Conservation (phyloP, 2,329 filamentous ascomycete genomes). For the Knoxdaviesia proteae region DNA sequence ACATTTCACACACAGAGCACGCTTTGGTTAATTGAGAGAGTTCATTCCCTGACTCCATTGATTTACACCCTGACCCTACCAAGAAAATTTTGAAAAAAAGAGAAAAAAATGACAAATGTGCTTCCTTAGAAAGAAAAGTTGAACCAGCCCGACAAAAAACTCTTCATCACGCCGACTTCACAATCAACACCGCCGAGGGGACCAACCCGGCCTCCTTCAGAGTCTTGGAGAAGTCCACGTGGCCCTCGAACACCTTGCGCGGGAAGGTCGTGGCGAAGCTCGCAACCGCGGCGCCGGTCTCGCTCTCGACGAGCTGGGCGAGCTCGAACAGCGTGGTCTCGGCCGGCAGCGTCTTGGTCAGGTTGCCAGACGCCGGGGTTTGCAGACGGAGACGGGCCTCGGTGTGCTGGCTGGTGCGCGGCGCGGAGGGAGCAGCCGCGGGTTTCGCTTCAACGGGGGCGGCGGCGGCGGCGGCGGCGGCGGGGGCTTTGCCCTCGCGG, state of each 20-base stretch:
- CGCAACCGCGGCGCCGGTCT: conserved; percentile 48
- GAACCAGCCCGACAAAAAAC: neutral
- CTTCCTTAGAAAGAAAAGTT: too few species aligned
- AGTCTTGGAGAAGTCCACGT: conserved; percentile 66
- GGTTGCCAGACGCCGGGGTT: conserved; percentile 43
- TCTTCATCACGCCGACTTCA: conserved; percentile 24
- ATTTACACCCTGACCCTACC: too few species aligned
- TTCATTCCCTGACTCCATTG: too few species aligned
- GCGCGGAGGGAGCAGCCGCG: conserved; percentile 23
- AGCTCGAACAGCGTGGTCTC: conserved; percentile 90
- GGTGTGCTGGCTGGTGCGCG: conserved; percentile 50
- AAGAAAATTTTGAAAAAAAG: too few species aligned
- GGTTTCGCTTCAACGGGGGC: conserved; percentile 14
- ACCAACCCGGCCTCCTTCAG: conserved; percentile 80
- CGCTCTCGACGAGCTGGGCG: conserved; percentile 50
- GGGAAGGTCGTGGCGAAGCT: conserved; percentile 80
- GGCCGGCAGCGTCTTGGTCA: conserved; percentile 73
- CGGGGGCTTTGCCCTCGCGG: conserved; percentile 49
- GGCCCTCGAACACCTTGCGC: conserved; percentile 52
- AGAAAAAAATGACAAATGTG: too few species aligned
- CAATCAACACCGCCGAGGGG: conserved; percentile 75
- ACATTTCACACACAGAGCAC: too few species aligned
- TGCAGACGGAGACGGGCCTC: conserved; percentile 71
- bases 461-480: conserved; percentile 17
- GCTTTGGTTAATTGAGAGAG: too few species aligned